Conservation (phyloP, 108 stramenopile species). For the Cylindrotheca fusiformis region DNA sequence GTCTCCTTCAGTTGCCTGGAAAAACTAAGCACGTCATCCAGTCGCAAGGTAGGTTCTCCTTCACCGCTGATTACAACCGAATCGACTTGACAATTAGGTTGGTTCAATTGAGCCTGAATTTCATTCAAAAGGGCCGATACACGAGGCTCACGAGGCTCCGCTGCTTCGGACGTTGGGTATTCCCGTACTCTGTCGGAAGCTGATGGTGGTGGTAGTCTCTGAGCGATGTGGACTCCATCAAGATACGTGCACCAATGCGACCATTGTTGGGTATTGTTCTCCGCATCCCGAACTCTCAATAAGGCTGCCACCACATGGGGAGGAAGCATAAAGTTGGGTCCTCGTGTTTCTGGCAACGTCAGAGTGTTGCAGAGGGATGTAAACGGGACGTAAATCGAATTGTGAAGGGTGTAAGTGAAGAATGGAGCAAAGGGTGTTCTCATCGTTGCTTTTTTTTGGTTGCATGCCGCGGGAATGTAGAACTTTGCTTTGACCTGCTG, state of each 20-base stretch:
- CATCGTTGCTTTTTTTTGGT: too few relatives aligned
- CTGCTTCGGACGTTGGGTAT: background rate
- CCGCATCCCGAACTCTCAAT: slow-evolving; percentile 50
- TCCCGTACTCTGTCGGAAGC: slow-evolving; percentile 2
- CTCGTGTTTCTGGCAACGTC: slow-evolving; percentile 62
- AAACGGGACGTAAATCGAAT: slow-evolving; percentile 67
- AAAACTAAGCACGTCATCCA: slow-evolving; percentile 46
- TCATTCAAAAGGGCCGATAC: slow-evolving; percentile 28
- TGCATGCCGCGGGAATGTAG: too few relatives aligned
- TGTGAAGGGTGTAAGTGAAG: slow-evolving; percentile 62
- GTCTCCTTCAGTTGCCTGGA: background rate
- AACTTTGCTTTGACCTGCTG: too few relatives aligned
- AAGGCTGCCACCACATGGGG: slow-evolving; percentile 44
- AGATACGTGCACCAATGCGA: slow-evolving; percentile 12
- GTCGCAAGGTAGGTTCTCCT: slow-evolving; percentile 71
- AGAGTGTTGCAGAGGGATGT: slow-evolving; percentile 59
- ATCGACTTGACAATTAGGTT: slow-evolving; percentile 5
- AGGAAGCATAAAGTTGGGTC: slow-evolving; percentile 55
- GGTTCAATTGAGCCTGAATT: slow-evolving; percentile 15
- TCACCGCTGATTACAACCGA: slow-evolving; percentile 70
- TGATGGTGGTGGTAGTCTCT: slow-evolving; percentile 14
- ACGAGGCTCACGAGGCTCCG: slow-evolving; percentile 1
- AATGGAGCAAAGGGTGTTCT: slow-evolving; percentile 14
- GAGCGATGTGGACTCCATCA: slow-evolving; percentile 8
- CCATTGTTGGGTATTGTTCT: slow-evolving; percentile 20